These are phyloP conservation scores for Herpetomonas muscarum DNA, from an alignment of 208 protist genomes.

Conservation along the genomic window DNA sequence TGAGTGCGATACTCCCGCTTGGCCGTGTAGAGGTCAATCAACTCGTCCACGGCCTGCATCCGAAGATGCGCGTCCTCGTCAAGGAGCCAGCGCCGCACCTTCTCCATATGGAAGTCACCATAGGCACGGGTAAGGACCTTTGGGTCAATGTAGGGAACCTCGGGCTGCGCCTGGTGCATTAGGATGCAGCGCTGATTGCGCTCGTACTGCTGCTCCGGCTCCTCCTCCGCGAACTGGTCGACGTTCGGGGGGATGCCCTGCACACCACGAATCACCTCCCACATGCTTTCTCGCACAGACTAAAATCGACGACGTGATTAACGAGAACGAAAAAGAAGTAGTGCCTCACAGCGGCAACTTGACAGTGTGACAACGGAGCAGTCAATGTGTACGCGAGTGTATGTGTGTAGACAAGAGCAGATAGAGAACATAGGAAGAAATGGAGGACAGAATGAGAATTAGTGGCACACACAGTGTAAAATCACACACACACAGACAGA, in stretches of 20 bases:
- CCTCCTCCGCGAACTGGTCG: slow-evolving; percentile 6
- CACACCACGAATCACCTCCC: slow-evolving; percentile 58
- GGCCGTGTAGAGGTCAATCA: slow-evolving; percentile 68
- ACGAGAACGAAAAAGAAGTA: slow-evolving; percentile 7
- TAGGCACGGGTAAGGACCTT: slow-evolving; percentile 63
- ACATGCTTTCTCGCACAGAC: too few relatives aligned
- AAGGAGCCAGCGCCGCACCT: slow-evolving; percentile 67
- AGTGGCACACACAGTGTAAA: too few relatives aligned
- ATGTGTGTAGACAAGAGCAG: too few relatives aligned
- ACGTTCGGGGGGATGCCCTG: slow-evolving; percentile 45
- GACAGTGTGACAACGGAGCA: too few relatives aligned
- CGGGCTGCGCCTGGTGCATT: slow-evolving; percentile 66
- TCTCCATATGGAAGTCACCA: slow-evolving; percentile 57
- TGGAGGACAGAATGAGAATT: too few relatives aligned
- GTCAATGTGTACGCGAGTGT: too few relatives aligned
- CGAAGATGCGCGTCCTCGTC: slow-evolving; percentile 46
- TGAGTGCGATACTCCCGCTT: slow-evolving; percentile 56
- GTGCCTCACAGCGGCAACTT: not conserved
- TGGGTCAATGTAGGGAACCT: slow-evolving; percentile 54
- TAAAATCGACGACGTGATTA: too few relatives aligned
- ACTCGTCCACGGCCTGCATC: slow-evolving; percentile 52
- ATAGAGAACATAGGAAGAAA: too few relatives aligned
- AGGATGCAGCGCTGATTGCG: slow-evolving; percentile 61
- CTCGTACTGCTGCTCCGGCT: slow-evolving; percentile 20
- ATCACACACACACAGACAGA: too few relatives aligned